Evolutionary conservation across 2,329 filamentous ascomycete species (phyloP), one percentile per base, ranked within the genome.

Genomic region (Arthrobotrys megalospora): DNA sequence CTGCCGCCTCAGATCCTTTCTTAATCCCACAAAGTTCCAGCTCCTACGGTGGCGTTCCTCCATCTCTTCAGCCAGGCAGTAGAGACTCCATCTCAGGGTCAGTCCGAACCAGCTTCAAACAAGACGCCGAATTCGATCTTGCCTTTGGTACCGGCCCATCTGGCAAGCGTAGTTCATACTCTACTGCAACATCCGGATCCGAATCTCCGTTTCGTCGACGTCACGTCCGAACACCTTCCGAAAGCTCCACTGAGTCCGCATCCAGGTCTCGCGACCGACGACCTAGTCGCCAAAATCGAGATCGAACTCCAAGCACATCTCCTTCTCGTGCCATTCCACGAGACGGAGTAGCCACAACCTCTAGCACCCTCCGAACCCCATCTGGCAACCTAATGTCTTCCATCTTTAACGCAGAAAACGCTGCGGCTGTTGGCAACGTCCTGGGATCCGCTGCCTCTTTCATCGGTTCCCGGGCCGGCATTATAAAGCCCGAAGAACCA

Each of bases 371-470:
- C 8, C 43, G 73, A 50, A 77, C 73, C 6, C 73, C 73, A 4
- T 77, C 73, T 2, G 73, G 73, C 5, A 77, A 65, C 45, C 14
- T 77, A 36, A 77, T 77, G 73, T 38, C 48, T 10, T 60, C 73
- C 6, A 66, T 77, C 8, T 77, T 77, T 24, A 77, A 71, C 21
- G 41, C 73, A 3, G 41, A 77, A 19, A 77, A 77, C 43, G 73
- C 73, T n/a, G 73, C 73, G 5, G 73, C 73, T 10, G 73, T 77
- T 10, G 73, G 73, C 50, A 77, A 62, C 38, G 73, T 41, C 10
- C 41, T 77, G 32, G 73, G 73, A 3, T 62, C 32, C 41, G 73
- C 73, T 34, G 73, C 73, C n/a, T 47, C 38, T 2, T 77, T 71
- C 43, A 32, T 77, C 45, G 73, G 73, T 3, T 60, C 73, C 12